These are phyloP conservation scores for Chalaropsis thielavioides DNA, from an alignment of 2,329 filamentous ascomycete genomes.

Conservation along the genomic window DNA sequence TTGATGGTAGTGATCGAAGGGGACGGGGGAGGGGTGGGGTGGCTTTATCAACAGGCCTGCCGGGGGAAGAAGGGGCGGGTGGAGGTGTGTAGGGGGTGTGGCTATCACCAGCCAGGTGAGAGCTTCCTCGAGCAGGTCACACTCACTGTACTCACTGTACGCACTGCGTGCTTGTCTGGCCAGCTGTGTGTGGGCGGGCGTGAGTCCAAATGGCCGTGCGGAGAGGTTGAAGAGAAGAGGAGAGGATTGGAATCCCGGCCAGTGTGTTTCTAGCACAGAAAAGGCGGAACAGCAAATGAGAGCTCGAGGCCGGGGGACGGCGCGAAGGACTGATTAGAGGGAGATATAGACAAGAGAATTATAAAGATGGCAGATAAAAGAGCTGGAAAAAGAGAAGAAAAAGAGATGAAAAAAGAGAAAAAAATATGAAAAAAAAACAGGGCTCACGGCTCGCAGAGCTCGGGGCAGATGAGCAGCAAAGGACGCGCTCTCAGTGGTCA, in stretches of 20 bases:
- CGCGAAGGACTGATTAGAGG: not conserved
- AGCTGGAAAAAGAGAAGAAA: not conserved
- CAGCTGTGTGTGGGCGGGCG: too few relatives aligned
- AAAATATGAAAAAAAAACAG: not conserved
- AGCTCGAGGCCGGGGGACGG: not conserved
- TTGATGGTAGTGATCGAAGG: not conserved
- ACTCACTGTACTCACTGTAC: not conserved
- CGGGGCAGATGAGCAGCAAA: not conserved
- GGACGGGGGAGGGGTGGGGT: not conserved
- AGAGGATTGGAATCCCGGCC: not conserved
- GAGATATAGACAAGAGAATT: not conserved
- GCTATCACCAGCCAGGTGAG: not conserved
- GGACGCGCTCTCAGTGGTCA: conserved; percentile 2
- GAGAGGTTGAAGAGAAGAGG: not conserved
- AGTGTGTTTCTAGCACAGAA: not conserved
- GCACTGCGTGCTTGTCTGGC: too few relatives aligned
- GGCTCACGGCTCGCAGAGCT: not conserved
- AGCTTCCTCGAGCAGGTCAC: not conserved
- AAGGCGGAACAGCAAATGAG: not conserved
- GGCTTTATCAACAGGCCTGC: not conserved
- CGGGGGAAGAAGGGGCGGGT: not conserved
- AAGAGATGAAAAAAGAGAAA: not conserved
- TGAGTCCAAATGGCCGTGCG: not conserved
- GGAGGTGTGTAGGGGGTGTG: not conserved
- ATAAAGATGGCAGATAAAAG: not conserved